Base-by-base conservation (phyloP, 345 rosid genomes). In the Brassica cretica region DNA sequence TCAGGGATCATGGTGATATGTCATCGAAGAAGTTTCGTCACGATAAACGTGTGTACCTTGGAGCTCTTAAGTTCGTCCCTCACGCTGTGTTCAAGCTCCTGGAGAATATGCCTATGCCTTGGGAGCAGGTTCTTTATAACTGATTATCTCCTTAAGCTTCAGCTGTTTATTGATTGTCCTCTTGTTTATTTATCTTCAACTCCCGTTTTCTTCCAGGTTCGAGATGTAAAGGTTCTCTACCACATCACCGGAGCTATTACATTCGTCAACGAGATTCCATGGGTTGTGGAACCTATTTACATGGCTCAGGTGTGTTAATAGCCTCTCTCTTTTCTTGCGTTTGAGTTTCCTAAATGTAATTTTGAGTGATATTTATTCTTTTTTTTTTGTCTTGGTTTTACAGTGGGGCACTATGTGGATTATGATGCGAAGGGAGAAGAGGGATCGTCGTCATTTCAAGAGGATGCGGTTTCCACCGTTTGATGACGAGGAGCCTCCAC, bases 351-450 rank as follows among this genome's bases (percentile, higher is more conserved):
- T 5, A 3, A 6, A 25, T 16, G 53, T 73, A 5, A 51, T 51
- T 21, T 29, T 63, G 78, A 8, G 37, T 74, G 66, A 51, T 37
- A 19, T 5, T 53, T 75, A 14, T 56, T 63, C 58, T 11, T 11
- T 3, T 11, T 10, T 3, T 21, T 56, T n/a, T 49, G 8, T 30
- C 39, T 35, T 80, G 59, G 10, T 80, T 71, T 25, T 53, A 60
- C 84, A 95, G 94, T 95, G 99, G 99, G 98, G 99, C 37, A 79
- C 98, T 5, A 95, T 96, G 99, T 95, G 99, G 99, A 95, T 95
- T 55, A 95, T 95, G 99, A 95, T 95, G 99, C 86, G 99, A 60
- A 91, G 99, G 74, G 99, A 95, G 85, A 95, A 95, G 86, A 89
- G 99, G 85, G 99, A 95, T 75, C 88, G 99, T 65, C 89, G 97